These are phyloP conservation scores for Botryotinia narcissicola DNA, from an alignment of 2,329 filamentous ascomycete species.

Conservation along the genomic window DNA sequence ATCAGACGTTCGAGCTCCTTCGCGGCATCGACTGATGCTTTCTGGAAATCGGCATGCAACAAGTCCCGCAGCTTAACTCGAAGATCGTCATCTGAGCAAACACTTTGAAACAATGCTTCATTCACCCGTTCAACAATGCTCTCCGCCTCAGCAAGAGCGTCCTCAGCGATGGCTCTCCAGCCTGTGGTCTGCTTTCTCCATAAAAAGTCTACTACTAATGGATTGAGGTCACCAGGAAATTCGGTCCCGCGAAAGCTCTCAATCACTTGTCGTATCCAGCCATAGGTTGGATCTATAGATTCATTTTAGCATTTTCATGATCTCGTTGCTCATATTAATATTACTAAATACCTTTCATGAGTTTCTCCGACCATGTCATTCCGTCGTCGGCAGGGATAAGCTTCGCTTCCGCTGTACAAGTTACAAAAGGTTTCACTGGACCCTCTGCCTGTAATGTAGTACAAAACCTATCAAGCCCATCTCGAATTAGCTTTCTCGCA, in stretches of 20 bases:
- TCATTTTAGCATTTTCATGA: background rate
- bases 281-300: conserved; percentile 19
- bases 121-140: conserved; percentile 21
- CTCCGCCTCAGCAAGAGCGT: conserved; percentile 20
- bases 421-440: background rate
- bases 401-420: conserved; percentile 19
- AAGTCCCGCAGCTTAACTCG: conserved; percentile 22
- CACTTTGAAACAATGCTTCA: conserved; percentile 20
- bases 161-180: conserved; percentile 23
- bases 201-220: conserved; percentile 22
- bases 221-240: conserved; percentile 25
- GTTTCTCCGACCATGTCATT: conserved; percentile 14
- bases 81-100: conserved; percentile 24
- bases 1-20: conserved; percentile 24
- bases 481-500: conserved; percentile 3
- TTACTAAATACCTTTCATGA: conserved; percentile 10
- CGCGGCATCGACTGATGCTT: conserved; percentile 20
- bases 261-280: conserved; percentile 24
- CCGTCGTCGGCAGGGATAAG: background rate
- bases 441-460: background rate
- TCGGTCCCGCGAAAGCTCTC: conserved; percentile 24
- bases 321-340: background rate
- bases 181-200: conserved; percentile 24
- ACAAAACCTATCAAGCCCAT: background rate
- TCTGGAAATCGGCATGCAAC: conserved; percentile 23